Base-by-base conservation (phyloP, 306 rosid species). In the Cucumis hystrix region DNA sequence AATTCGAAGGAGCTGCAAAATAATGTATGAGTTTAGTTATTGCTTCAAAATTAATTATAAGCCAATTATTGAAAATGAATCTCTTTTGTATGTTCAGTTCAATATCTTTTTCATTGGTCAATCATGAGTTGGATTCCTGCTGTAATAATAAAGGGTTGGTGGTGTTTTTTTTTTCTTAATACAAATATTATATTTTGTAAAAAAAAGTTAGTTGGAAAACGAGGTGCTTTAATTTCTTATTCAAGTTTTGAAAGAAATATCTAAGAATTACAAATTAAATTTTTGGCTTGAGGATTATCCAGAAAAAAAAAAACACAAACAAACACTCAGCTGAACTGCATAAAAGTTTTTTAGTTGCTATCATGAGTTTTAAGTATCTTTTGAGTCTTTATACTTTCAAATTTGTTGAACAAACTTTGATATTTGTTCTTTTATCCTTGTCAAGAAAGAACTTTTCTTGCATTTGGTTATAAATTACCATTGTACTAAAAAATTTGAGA, bases 1-100 rank as follows among this genome's bases (percentile, higher is more conserved):
- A 90, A 81, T 92, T 94, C 82, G 95, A 91, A 91, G 97, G 98
- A 78, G 64, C 87, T 72, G 82, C 91, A 77, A 88, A 87, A 81
- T 91, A 83, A 87, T 37, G 70, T 63, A 63, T 8, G 70, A 17
- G 43, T 60, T 75, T 28, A 52, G 64, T 30, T 33, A 25, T 51
- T 39, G 28, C 47, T 74, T 56, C 30, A 17, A 40, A 75, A 20
- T n/a, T 10, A 67, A 41, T 68, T 20, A 0, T 68, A n/a, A 41
- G 74, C 74, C 56, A 41, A 41, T 20, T 13, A 68, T 43, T 68
- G 75, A 71, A 49, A 49, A 13, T 15, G 43, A 71, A 12, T 67
- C 9, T 71, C 49, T 71, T 25, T 71, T 47, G 37, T 70, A 2
- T 14, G 20, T 45, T 70, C 23, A 28, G 20, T 21, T 70, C 23